Conservation (phyloP, 1,284 basidiomycete species). For the Cutaneotrichosporon dermatis region DNA sequence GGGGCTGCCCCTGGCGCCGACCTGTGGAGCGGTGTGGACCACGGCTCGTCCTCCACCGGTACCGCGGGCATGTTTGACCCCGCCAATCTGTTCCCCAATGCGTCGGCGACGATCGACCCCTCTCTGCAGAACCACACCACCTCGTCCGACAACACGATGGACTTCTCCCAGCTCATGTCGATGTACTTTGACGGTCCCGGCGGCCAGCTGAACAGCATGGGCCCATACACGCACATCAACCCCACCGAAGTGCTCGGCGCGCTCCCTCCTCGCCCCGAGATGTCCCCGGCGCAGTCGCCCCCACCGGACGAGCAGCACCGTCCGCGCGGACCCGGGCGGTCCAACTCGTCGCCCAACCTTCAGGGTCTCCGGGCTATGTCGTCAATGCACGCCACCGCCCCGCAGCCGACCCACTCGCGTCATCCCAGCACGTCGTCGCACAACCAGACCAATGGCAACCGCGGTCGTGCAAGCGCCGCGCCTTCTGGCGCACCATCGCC, state of each 20-base stretch:
- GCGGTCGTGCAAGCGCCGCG: neutral
- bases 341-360: constrained; percentile 47
- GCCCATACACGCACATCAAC: constrained; percentile 76
- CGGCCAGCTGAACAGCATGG: constrained; percentile 14
- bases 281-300: constrained; percentile 23
- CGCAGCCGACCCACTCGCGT: neutral
- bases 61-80: constrained; percentile 7
- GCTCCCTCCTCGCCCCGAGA: neutral
- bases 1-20: neutral
- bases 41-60: constrained; percentile 1
- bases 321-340: constrained; percentile 24
- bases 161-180: constrained; percentile 50
- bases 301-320: constrained; percentile 27
- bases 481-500: constrained; percentile 6
- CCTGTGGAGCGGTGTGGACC: neutral
- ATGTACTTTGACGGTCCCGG: constrained; percentile 36
- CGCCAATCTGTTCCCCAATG: constrained; percentile 5
- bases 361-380: constrained; percentile 24
- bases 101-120: constrained; percentile 1
- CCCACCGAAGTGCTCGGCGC: constrained; percentile 69
- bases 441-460: neutral
- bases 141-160: constrained; percentile 33
- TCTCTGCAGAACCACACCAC: neutral
- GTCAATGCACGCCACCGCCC: neutral
- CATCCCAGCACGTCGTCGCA: neutral